Base-by-base conservation (phyloP, 2,329 filamentous ascomycete species). In the Geoglossum cookeanum region DNA sequence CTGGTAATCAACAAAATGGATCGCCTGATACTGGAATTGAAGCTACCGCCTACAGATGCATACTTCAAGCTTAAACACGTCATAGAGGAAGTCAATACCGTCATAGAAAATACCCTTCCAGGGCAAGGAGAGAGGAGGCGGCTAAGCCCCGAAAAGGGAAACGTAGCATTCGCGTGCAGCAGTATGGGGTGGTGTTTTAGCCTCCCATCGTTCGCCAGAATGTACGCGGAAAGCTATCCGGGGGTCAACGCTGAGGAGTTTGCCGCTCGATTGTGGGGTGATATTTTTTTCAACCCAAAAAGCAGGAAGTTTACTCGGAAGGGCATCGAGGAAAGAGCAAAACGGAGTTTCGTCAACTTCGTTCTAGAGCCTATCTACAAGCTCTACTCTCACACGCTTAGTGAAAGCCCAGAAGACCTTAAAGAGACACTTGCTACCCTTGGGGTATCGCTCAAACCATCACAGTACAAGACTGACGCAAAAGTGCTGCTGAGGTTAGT, bases 31-130 rank as follows among this genome's bases (percentile, higher is more conserved):
- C 72, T 98, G 51, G 92, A 98, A 71, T 75, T 98, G 55, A 94
- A 94, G 69, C 77, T 98, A 13, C 92, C 92, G 1, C 92, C 92
- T 1, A 87, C 83, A 62, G 92, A 98, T 67, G 92, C 92, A 11
- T 98, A 98, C 72, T 97, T 96, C 77, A 98, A 98, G 75, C 76
- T 98, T 57, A 97, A 96, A 72, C 90, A 97, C 68, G 89, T 96
- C n/a, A 81, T 98, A 56, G 92, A 98, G 69, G 88, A 97, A 70
- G 90, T 98, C 70, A 98, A 98, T 71, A 95, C 88, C 0, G 75
- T 92, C 63, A 97, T 98, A 65, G 87, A 94, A 67, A 89, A 86
- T 67, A 85, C 86, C 2, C 76, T 89, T 32, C 91, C 92, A 3
- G 84, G 87, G 1, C 80, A 81, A 63, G 89, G 90, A 32, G 87